Base-by-base conservation (phyloP, 164 flowering plant species). In the Chloranthus sessilifolius region DNA sequence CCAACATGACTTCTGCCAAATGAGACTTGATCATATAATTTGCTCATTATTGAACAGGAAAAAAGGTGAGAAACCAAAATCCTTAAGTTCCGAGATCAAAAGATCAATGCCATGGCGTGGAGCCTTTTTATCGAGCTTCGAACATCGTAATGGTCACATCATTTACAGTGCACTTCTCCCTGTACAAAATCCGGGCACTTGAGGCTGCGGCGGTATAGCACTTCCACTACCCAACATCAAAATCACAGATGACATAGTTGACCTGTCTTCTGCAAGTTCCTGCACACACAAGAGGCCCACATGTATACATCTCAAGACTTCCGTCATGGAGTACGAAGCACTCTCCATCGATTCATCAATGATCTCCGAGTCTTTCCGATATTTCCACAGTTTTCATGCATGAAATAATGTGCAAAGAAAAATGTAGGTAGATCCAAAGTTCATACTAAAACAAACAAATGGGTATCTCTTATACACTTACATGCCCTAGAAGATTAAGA, bases 271-370 rank as follows among this genome's bases (percentile, higher is more conserved):
- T 19, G 61, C 40, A 7, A 21, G 16, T 12, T 40, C 48, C 31
- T 58, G 55, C 6, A 48, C 61, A 17, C 61, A 58, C 36, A 58
- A 38, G 5, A 58, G 46, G 16, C 48, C 61, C 15, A 58, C 33
- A 16, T 48, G 61, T 9, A 49, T 41, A 40, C 38, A 58, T 21
- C 61, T 48, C 30, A 11, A 12, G 7, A 49, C 31, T 21, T 58
- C 16, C 12, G 29, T 25, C 46, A 47, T 17, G 29, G 6, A 3
- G 10, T n/a, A n/a, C 9, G 6, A 43, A 14, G 11, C 2, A 11
- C 21, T 40, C 11, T 12, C 21, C 7, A 58, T 10, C 1, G 27
- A n/a, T 3, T 48, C 30, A 49, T 48, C 61, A 14, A 42, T 24
- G 27, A 58, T 39, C 47, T 58, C 47, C 12, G 31, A 15, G 3